Percentiles rank a stretch among this genome's conserved stretches.
phyloP scores from a whole-genome alignment of 148 eudicot genomes.

The Vaccinium macrocarpon region DNA sequence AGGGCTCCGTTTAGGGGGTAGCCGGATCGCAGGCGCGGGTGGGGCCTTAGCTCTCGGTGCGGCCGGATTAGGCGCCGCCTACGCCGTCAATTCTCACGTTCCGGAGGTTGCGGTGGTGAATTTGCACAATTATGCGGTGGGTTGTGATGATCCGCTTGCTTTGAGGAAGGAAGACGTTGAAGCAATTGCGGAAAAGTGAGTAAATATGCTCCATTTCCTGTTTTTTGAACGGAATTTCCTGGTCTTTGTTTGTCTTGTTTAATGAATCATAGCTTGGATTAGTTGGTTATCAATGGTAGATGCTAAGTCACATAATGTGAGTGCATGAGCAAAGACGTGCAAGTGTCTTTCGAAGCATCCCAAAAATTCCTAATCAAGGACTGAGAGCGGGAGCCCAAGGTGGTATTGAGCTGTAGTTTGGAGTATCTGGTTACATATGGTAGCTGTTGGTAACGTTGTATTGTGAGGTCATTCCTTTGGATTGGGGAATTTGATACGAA shows the following conservation, averaged over 20 bases:
- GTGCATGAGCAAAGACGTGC: too few species aligned
- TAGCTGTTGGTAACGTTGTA: too few species aligned
- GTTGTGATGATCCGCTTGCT: slow-evolving; percentile 46
- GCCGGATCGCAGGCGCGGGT: slow-evolving; percentile 40
- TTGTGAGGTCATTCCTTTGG: too few species aligned
- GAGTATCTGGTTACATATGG: too few species aligned
- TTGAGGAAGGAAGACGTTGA: slow-evolving; percentile 66
- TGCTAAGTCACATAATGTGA: too few species aligned
- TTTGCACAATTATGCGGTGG: slow-evolving; percentile 76
- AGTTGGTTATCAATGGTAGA: neutral
- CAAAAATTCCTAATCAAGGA: too few species aligned
- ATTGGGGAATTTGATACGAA: too few species aligned
- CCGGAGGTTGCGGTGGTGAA: slow-evolving; percentile 76
- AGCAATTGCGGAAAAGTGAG: slow-evolving; percentile 62
- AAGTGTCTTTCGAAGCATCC: too few species aligned
- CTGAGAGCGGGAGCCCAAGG: too few species aligned
- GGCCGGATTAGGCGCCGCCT: slow-evolving; percentile 67
- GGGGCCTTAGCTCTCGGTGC: slow-evolving; percentile 66
- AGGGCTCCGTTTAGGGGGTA: slow-evolving; percentile 52
- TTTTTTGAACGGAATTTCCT: neutral
- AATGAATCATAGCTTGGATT: neutral
- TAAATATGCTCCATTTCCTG: neutral
- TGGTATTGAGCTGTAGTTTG: too few species aligned
- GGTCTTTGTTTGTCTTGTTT: neutral
- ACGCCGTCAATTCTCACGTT: slow-evolving; percentile 55